Conservation (phyloP, 2,329 filamentous ascomycete species). For the Nectriaceae sp. region DNA sequence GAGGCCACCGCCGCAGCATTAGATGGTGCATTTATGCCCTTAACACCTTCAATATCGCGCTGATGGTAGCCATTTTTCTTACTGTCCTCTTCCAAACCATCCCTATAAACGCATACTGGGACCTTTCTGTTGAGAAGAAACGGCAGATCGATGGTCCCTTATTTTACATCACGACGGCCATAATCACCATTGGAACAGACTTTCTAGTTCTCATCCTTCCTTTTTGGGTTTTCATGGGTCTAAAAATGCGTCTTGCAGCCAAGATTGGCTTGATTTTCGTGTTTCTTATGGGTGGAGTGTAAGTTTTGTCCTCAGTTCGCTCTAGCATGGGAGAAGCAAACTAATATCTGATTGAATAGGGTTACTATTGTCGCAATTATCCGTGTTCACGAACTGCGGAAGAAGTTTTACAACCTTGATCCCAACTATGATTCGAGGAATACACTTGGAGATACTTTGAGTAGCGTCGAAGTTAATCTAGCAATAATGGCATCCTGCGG, state of each 20-base stretch:
- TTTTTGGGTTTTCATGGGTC: slow-evolving; percentile 41
- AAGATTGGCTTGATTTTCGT: slow-evolving; percentile 43
- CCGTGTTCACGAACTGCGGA: slow-evolving; percentile 29
- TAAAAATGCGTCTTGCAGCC: slow-evolving; percentile 39
- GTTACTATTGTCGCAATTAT: slow-evolving; percentile 35
- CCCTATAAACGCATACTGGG: slow-evolving; percentile 38
- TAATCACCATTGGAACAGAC: slow-evolving; percentile 44
- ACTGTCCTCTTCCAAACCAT: slow-evolving; percentile 42
- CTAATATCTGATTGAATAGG: slow-evolving; percentile 16
- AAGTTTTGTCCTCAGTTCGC: slow-evolving; percentile 17
- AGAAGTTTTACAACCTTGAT: slow-evolving; percentile 15
- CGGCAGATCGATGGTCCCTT: slow-evolving; percentile 31
- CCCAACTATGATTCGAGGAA: slow-evolving; percentile 26
- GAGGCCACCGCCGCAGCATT: slow-evolving; percentile 28
- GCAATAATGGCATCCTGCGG: slow-evolving; percentile 39
- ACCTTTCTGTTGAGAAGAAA: slow-evolving; percentile 14
- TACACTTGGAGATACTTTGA: slow-evolving; percentile 32
- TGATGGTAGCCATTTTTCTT: slow-evolving; percentile 38
- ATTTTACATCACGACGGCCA: slow-evolving; percentile 37
- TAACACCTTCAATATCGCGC: slow-evolving; percentile 32
- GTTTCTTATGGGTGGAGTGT: slow-evolving; percentile 41
- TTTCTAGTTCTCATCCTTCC: slow-evolving; percentile 41
- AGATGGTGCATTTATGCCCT: slow-evolving; percentile 31
- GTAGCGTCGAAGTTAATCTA: slow-evolving; percentile 38
- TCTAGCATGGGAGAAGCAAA: neutral